Evolutionary conservation across 257 asterid species (phyloP), one percentile per base, ranked within the genome.

Genomic region (Thymus mandschuricus): DNA sequence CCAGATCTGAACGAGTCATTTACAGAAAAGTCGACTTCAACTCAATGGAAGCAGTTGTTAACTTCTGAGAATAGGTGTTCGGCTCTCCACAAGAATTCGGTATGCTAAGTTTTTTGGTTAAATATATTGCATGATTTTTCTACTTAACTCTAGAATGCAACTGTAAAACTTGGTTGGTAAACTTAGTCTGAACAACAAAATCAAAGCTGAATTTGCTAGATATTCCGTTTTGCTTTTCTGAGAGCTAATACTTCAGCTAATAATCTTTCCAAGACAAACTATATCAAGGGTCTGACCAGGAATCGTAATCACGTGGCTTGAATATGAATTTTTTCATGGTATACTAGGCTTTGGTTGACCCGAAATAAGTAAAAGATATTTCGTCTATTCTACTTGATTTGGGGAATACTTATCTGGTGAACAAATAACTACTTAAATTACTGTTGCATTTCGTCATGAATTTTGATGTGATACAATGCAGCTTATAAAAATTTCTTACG

Each of bases 1-100:
- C 90, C 87, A 0, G 90, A 85, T 71, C 81, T 85, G 38, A 85
- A 85, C 8, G 84, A 80, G 84, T 43, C 85, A 3, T 69, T 80
- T 75, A 40, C 70, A 2, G 81, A 69, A 21, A 73, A 63, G 55
- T 62, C 76, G 8, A 8, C 66, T 46, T 33, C 4, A 51, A 34
- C 31, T 38, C 78, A 71, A 66, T 82, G 66, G 78, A 71, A 71
- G 58, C 84, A 69, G 64, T 50, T 76, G 67, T 30, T 75, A 21
- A 33, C 67, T 61, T 43, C 69, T 50, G 80, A 69, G 66, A 61
- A 60, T 51, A 67, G 73, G 57, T 44, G 71, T 66, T 66, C 56
- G 29, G n/a, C 66, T 66, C 59, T 27, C n/a, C 71, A 71, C 15
- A 69, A 51, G 29, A 64, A 31, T 43, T 27, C 55, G 86, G 89